Percentiles rank a stretch among this genome's conserved stretches.
phyloP scores from a whole-genome alignment of 306 rosid species.

The Prunus armeniaca region DNA sequence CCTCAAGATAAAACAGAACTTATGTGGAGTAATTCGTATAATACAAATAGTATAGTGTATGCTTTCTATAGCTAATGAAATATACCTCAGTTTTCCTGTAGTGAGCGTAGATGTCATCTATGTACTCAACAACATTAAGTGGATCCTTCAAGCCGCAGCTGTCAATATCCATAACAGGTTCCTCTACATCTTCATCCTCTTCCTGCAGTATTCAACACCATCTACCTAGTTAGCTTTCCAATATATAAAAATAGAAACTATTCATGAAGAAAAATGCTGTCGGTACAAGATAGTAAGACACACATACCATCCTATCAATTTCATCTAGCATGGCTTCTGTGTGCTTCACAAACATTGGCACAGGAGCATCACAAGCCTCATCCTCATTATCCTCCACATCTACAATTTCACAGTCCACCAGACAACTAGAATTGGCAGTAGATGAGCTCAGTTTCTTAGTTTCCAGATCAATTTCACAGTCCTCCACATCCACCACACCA shows the following conservation, averaged over 20 bases:
- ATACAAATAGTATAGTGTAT: neutral
- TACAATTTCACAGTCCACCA: conserved; percentile 27
- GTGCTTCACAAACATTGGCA: conserved; percentile 60
- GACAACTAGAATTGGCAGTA: conserved; percentile 25
- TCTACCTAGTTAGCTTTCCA: neutral
- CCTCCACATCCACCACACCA: neutral
- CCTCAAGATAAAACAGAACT: neutral
- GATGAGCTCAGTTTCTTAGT: conserved; percentile 14
- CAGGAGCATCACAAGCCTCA: conserved; percentile 19
- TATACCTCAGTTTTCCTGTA: conserved; percentile 52
- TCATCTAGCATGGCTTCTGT: conserved; percentile 63
- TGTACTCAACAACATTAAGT: conserved; percentile 50
- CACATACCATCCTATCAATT: conserved; percentile 50
- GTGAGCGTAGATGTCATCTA: conserved; percentile 40
- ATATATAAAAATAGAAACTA: neutral
- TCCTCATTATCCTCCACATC: conserved; percentile 39
- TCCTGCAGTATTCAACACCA: conserved; percentile 30
- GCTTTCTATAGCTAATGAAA: neutral
- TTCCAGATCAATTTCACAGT: conserved; percentile 11
- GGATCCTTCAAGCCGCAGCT: conserved; percentile 27
- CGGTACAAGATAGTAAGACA: neutral
- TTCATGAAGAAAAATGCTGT: neutral
- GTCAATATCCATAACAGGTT: conserved; percentile 44
- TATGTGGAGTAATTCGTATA: neutral
- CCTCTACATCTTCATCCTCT: conserved; percentile 47